phyloP scores from a whole-genome alignment of 2,329 filamentous ascomycete species.

The Aspergillus pseudotamarii region DNA sequence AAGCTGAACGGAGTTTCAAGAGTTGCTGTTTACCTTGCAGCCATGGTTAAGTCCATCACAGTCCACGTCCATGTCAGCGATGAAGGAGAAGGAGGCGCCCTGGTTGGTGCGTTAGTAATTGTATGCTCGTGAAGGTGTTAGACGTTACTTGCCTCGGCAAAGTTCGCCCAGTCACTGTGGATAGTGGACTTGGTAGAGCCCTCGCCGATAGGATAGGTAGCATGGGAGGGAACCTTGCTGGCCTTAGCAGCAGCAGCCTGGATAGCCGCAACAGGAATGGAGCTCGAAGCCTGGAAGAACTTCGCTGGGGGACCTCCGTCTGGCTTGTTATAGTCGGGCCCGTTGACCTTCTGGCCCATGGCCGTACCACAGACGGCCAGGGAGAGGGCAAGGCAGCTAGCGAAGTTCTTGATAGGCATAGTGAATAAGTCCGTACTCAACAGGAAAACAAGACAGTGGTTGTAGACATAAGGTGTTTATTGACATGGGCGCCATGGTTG shows the following conservation, averaged over 20 bases:
- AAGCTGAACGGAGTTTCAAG: neutral
- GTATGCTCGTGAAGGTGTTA: neutral
- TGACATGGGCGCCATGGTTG: neutral
- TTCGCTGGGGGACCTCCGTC: neutral
- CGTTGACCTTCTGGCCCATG: neutral
- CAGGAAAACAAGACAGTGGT: neutral
- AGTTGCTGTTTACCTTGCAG: conserved; percentile 23
- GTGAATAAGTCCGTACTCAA: neutral
- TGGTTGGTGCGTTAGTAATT: conserved; percentile 4
- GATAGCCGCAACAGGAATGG: neutral
- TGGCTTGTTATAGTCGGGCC: neutral
- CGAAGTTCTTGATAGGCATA: neutral
- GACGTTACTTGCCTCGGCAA: neutral
- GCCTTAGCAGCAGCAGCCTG: conserved; percentile 1
- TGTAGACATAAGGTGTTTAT: neutral
- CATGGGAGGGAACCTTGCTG: neutral
- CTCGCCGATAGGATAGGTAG: neutral
- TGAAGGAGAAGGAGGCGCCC: conserved; percentile 32
- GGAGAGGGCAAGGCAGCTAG: neutral
- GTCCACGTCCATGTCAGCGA: conserved; percentile 39
- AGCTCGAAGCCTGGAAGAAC: neutral
- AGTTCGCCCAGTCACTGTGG: conserved; percentile 6
- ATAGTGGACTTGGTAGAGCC: conserved; percentile 3
- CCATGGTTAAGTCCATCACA: conserved; percentile 34
- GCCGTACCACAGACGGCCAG: neutral